Conservation (phyloP, 2,329 filamentous ascomycete genomes). For the Xylaria sp. region DNA sequence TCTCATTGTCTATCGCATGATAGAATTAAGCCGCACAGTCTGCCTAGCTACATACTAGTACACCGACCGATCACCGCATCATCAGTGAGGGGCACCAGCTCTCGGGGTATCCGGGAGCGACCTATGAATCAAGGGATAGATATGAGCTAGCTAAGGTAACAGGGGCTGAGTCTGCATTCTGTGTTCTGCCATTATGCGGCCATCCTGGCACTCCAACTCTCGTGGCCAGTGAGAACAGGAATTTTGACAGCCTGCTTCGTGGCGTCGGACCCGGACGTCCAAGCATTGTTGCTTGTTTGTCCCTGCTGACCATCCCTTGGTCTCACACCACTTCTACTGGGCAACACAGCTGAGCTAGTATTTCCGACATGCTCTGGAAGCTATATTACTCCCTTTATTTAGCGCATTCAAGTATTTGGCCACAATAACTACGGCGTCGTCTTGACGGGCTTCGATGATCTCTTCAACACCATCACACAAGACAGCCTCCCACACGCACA, state of each 20-base stretch:
- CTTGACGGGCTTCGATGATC: background rate
- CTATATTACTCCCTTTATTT: background rate
- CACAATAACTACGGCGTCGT: background rate
- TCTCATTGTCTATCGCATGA: background rate
- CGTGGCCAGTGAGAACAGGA: background rate
- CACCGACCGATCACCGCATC: background rate
- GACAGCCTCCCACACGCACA: no score
- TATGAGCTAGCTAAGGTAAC: background rate
- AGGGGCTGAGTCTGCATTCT: slow-evolving; percentile 13
- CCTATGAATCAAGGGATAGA: background rate
- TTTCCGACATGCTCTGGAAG: background rate
- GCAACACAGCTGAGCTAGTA: background rate
- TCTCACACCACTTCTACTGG: background rate
- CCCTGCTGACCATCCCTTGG: background rate
- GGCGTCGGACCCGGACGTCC: background rate
- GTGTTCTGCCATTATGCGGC: background rate
- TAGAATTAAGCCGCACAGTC: background rate
- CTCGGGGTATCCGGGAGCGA: background rate
- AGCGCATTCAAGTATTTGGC: background rate
- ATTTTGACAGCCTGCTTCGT: slow-evolving; percentile 13
- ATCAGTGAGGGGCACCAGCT: background rate
- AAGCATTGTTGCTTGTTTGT: background rate
- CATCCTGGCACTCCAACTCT: slow-evolving; percentile 2
- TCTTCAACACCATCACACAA: background rate
- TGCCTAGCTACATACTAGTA: background rate